phyloP scores from a whole-genome alignment of 306 rosid genomes.

The Fragaria vesca region DNA sequence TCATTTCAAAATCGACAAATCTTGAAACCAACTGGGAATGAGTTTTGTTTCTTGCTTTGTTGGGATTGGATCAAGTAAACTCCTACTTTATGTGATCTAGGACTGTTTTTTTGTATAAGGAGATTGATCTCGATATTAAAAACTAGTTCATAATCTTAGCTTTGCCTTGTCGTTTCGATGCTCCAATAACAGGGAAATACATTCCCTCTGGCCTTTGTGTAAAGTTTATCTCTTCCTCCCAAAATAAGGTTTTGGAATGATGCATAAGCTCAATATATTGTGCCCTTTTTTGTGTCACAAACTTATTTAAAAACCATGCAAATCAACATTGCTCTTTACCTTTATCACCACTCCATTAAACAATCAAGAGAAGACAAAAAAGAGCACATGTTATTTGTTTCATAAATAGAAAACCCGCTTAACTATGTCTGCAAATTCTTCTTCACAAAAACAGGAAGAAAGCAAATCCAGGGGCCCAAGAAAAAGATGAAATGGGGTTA shows the following conservation, averaged over 20 bases:
- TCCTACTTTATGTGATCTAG: not conserved
- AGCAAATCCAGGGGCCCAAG: constrained; percentile 30
- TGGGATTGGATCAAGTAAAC: not conserved
- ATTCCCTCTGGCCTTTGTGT: not conserved
- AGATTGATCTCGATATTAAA: not conserved
- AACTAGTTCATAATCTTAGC: not conserved
- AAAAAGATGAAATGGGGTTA: constrained; percentile 24
- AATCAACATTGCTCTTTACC: constrained; percentile 16
- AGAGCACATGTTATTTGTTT: constrained; percentile 14
- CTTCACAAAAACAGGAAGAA: constrained; percentile 20
- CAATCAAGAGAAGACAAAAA: not conserved
- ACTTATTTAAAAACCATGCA: not conserved
- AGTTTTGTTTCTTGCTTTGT: not conserved
- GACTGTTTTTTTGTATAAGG: not conserved
- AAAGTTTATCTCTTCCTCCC: not conserved
- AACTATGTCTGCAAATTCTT: constrained; percentile 28
- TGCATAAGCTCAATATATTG: not conserved
- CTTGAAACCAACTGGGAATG: not conserved
- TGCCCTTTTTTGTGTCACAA: not conserved
- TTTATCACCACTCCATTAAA: constrained; percentile 16
- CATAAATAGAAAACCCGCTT: constrained; percentile 20
- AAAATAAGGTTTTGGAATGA: constrained; percentile 17
- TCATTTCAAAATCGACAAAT: not conserved
- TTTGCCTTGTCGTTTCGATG: not conserved
- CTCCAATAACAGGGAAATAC: not conserved